Evolutionary conservation across 192 early-diverging fungal genomes (phyloP).

Genomic region (Helicostylum pulchrum): DNA sequence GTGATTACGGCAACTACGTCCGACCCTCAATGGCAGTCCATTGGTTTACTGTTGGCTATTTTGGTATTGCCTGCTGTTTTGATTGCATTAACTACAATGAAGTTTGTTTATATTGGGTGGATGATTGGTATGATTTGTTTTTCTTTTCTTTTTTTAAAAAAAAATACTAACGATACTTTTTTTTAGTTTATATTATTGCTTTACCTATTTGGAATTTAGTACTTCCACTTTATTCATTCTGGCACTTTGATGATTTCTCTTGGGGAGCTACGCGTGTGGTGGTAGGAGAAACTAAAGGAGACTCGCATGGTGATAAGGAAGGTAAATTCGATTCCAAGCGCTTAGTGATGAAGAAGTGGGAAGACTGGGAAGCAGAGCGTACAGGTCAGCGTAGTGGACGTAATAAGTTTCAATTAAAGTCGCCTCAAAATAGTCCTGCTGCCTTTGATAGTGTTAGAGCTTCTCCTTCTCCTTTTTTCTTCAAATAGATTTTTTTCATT

Average conservation of each 20-base stretch:
- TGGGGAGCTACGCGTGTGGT: conserved; percentile 82
- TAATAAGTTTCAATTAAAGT: conserved; percentile 8
- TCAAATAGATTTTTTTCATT: too few relatives aligned
- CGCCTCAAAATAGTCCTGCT: conserved; percentile 5
- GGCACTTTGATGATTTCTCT: conserved; percentile 92
- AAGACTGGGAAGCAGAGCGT: conserved; percentile 56
- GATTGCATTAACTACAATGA: conserved; percentile 81
- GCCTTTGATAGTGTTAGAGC: conserved; percentile 10
- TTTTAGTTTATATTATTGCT: conserved; percentile 72
- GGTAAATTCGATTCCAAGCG: conserved; percentile 71
- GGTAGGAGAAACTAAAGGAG: conserved; percentile 63
- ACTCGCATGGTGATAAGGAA: conserved; percentile 64
- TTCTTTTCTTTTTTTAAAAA: neutral
- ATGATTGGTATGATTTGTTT: conserved; percentile 58
- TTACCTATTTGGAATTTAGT: conserved; percentile 95
- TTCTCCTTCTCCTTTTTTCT: too few relatives aligned
- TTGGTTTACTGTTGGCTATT: conserved; percentile 70
- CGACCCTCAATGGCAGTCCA: conserved; percentile 45
- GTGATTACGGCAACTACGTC: conserved; percentile 22
- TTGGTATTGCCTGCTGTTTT: conserved; percentile 86
- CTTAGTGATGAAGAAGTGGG: conserved; percentile 54
- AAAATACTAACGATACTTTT: conserved; percentile 20
- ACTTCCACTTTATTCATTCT: conserved; percentile 88
- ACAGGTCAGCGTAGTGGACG: conserved; percentile 28
- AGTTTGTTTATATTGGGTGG: conserved; percentile 83